Evolutionary conservation across 2,329 filamentous ascomycete genomes (phyloP).

Genomic region (Beauveria sp.): DNA sequence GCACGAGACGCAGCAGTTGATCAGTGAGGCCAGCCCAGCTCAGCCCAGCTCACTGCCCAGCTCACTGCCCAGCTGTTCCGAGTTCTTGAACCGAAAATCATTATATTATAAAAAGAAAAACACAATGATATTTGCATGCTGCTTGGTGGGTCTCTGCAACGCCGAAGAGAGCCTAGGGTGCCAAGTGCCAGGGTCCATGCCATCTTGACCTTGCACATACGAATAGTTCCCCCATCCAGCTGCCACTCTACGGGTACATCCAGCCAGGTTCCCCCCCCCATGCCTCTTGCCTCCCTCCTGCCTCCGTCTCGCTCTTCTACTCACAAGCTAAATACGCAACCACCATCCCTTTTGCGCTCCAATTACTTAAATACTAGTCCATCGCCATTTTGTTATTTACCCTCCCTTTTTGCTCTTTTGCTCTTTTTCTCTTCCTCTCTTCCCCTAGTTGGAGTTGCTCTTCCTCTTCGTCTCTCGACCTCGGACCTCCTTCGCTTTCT

Average conservation of each 20-base stretch:
- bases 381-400: conserved; percentile 6
- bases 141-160: background rate
- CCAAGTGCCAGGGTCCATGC: conserved; percentile 4
- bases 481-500: background rate
- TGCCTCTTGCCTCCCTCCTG: no score
- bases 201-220: no score
- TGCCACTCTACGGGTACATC: background rate
- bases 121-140: background rate
- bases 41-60: background rate
- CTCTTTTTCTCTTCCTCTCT: background rate
- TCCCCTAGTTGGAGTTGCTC: background rate
- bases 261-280: background rate
- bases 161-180: background rate
- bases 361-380: conserved; percentile 7
- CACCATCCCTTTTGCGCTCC: background rate
- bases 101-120: background rate
- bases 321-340: conserved; percentile 8
- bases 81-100: background rate
- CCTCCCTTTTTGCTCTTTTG: background rate
- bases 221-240: background rate
- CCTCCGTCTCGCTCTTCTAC: background rate
- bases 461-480: background rate
- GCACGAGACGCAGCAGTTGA: background rate
- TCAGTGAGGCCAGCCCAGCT: background rate
- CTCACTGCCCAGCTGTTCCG: background rate